A percentile compares a stretch with the other conserved stretches of the same genome.
These are phyloP conservation scores for Apiosordaria backusii DNA, from an alignment of 495 filamentous ascomycete species.

Conservation along the genomic window DNA sequence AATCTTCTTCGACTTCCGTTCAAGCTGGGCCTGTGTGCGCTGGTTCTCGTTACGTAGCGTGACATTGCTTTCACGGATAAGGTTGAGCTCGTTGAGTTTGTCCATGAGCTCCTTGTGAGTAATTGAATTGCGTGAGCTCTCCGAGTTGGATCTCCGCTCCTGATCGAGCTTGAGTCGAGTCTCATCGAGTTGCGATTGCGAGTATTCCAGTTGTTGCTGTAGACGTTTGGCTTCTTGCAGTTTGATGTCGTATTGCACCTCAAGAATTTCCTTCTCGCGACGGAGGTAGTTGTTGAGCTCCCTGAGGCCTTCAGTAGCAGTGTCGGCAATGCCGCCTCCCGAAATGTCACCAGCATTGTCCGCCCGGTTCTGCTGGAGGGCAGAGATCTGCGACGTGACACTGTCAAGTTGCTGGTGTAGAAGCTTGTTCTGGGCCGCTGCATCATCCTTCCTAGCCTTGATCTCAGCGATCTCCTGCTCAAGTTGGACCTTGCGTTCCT, in stretches of 20 bases:
- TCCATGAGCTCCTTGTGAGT: conserved; percentile 87
- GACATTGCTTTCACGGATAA: conserved; percentile 88
- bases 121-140: conserved; percentile 63
- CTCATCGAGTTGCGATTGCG: conserved; percentile 82
- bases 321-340: conserved; percentile 39
- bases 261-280: conserved; percentile 96
- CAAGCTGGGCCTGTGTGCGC: conserved; percentile 68
- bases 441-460: conserved; percentile 71
- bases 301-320: conserved; percentile 67
- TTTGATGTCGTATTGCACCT: conserved; percentile 87
- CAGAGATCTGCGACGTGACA: conserved; percentile 70
- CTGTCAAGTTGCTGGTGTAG: conserved; percentile 85
- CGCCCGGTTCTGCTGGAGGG: conserved; percentile 68
- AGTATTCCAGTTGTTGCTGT: conserved; percentile 84
- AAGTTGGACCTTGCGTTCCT: conserved; percentile 70
- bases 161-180: conserved; percentile 79
- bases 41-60: conserved; percentile 82
- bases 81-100: conserved; percentile 88
- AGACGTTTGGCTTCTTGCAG: conserved; percentile 80
- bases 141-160: conserved; percentile 72
- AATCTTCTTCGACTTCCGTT: conserved; percentile 68
- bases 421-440: conserved; percentile 78
- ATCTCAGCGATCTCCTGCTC: conserved; percentile 80
- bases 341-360: conserved; percentile 46
- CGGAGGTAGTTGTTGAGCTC: conserved; percentile 87